Base-by-base conservation (phyloP, 257 asterid species). In the Scutellaria minor region DNA sequence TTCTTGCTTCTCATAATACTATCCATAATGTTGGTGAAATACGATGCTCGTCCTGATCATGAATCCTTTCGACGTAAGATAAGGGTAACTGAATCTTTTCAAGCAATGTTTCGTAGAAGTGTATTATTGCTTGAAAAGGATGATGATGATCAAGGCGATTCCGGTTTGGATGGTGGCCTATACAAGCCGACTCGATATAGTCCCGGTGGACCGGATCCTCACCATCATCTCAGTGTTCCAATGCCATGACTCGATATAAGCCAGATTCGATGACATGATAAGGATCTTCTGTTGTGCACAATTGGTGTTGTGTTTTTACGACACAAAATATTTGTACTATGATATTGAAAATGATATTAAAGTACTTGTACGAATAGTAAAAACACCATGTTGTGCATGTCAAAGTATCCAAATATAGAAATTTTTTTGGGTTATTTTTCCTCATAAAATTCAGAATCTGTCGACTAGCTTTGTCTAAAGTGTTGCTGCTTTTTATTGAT, bases 181-280 rank as follows among this genome's bases (percentile, higher is more conserved):
- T 59, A 77, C 80, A 73, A 45, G 77, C 75, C 82, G 13, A 18
- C 6, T 1, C 68, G 91, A 6, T 15, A 42, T 8, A 74, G 81
- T 41, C 90, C 91, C 1, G 88, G 90, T 42, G 95, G 95, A 37
- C 90, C 90, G 0, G 88, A 88, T 5, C 82, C 89, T 12, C 70
- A 68, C 42, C 91, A 86, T 74, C 95, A 88, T 53, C 79, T 10
- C 35, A n/a, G 46, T 39, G 46, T 8, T 10, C 64, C 58, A 11
- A 40, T 24, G 70, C 5, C 65, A 44, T 72, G 68, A 37, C 5
- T 27, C 42, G n/a, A n/a, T n/a, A n/a, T 20, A 4, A 24, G 27
- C 27, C 2, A 24, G 27, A 24, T 24, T 24, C 27, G 27, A 24
- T 24, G 27, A 24, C 27, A 24, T 24, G 27, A 24, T 24, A 24